Conservation (phyloP, 306 rosid genomes). For the Malus fusca region DNA sequence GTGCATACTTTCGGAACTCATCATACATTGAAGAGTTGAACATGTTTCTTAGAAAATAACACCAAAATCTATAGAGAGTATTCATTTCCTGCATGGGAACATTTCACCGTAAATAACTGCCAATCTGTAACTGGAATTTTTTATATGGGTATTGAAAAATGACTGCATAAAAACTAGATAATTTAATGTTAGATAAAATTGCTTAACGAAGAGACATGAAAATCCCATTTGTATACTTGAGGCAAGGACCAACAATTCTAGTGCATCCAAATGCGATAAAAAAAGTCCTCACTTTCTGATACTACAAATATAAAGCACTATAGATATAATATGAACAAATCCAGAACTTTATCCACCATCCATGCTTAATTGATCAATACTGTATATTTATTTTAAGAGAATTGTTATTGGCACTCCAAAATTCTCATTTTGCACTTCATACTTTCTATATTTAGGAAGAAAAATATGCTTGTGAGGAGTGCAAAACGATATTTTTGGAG, state of each 20-base stretch:
- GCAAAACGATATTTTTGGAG: too few relatives aligned
- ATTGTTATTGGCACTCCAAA: too few relatives aligned
- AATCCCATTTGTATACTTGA: background rate
- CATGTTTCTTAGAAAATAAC: conserved; percentile 73
- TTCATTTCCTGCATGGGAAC: conserved; percentile 82
- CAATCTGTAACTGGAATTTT: too few relatives aligned
- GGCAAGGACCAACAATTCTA: background rate
- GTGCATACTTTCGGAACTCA: conserved; percentile 75
- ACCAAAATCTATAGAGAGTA: conserved; percentile 86
- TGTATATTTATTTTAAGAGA: background rate
- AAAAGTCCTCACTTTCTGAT: background rate
- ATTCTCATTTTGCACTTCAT: too few relatives aligned
- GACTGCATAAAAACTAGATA: background rate
- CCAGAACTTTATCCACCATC: background rate
- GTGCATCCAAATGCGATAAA: background rate
- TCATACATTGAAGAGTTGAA: conserved; percentile 74
- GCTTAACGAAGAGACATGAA: background rate
- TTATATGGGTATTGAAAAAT: conserved; percentile 6
- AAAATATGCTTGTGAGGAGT: too few relatives aligned
- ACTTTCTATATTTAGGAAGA: too few relatives aligned
- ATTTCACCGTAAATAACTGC: background rate
- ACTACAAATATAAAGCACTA: background rate
- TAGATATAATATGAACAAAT: background rate
- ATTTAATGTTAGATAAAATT: background rate
- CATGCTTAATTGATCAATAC: background rate